Evolutionary conservation across 1,139 yeast genomes (phyloP), one percentile per base, ranked within the genome.

Genomic region (Blastobotrys indianensis): DNA sequence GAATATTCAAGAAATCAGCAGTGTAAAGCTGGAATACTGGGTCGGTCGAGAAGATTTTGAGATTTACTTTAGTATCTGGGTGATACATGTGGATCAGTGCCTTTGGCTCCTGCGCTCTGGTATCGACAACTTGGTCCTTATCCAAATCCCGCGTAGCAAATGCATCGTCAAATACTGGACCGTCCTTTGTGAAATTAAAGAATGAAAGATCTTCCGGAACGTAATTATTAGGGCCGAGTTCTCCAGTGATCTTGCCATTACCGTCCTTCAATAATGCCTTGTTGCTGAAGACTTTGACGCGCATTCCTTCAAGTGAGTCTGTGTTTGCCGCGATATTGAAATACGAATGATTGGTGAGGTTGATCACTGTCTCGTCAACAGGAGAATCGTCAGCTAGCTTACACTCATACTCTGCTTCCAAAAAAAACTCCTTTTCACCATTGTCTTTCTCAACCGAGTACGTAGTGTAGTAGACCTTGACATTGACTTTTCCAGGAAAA

Each of bases 11-110:
- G 45, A 68, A 68, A 53, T 76, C 80, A 31, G 85, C 85, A 32
- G 86, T 79, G 63, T 81, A 82, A 45, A 82, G 69, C 62, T 81
- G 87, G 70, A 77, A 80, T 3, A 79, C 67, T 4, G 88, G 88
- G 52, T 82, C 88, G 1, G 87, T 81, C 8, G 85, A 69, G 25
- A 65, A 61, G 12, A 77, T 74, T 12, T 62, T 63, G 39, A 82
- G 58, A 40, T 68, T 67, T 40, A 73, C 61, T 11, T 66, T 61
- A 7, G 80, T 65, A 25, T 66, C 66, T 17, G 80, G 77, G 56
- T 75, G 75, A 23, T 65, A 63, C n/a, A 79, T 76, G 55, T 69
- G 73, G 32, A 73, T 65, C 13, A 76, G 65, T 29, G 66, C 58
- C 38, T 59, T 62, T 51, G 77, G 63, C 30, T 62, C 60, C 4